These are phyloP conservation scores for Botrytis byssoidea DNA, from an alignment of 2,329 filamentous ascomycete species.

Conservation along the genomic window DNA sequence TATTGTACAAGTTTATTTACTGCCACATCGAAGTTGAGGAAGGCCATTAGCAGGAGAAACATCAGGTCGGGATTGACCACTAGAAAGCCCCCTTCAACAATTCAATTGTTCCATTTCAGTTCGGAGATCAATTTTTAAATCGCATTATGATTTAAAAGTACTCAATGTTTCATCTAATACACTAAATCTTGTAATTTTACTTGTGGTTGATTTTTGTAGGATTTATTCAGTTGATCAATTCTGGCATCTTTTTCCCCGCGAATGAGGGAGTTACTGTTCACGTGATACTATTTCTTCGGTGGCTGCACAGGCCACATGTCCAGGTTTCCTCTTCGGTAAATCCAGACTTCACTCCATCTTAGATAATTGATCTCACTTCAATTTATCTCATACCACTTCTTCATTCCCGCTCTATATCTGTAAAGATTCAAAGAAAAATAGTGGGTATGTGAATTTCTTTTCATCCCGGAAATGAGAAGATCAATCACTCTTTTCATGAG, in stretches of 20 bases:
- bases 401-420: background rate
- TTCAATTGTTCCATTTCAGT: too few species aligned
- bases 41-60: background rate
- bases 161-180: too few species aligned
- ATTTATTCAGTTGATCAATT: too few species aligned
- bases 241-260: too few species aligned
- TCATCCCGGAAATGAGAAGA: background rate
- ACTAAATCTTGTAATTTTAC: too few species aligned
- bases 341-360: background rate
- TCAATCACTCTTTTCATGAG: background rate
- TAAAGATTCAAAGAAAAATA: background rate
- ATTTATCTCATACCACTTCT: background rate
- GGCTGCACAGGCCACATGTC: too few species aligned
- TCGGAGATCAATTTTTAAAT: too few species aligned
- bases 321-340: background rate
- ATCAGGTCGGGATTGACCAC: too few species aligned
- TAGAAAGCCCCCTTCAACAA: too few species aligned
- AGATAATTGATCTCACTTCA: background rate
- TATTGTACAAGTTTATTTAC: background rate
- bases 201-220: too few species aligned
- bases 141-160: accelerated
- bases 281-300: background rate
- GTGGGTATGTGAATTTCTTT: background rate
- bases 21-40: background rate
- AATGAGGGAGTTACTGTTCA: too few species aligned